Conservation (phyloP, 495 filamentous ascomycete species). For the Aspergillus leporis region DNA sequence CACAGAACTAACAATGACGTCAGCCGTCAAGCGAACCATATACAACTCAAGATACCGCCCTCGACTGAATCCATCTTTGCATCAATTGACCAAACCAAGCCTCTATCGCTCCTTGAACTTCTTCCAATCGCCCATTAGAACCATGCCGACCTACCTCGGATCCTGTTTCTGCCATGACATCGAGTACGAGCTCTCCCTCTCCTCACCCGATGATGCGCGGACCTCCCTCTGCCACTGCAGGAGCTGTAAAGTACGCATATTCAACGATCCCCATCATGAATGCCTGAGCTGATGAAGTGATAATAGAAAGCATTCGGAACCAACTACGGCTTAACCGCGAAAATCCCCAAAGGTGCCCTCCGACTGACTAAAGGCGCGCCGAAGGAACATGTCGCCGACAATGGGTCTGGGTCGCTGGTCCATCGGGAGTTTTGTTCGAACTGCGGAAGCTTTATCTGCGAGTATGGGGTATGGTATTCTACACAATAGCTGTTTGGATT, state of each 20-base stretch:
- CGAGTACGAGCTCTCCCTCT: constrained; percentile 46
- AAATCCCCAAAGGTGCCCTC: constrained; percentile 53
- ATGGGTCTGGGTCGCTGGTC: constrained; percentile 53
- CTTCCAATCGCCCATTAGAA: background rate
- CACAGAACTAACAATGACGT: background rate
- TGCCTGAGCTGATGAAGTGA: background rate
- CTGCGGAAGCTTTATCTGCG: constrained; percentile 63
- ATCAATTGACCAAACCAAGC: background rate
- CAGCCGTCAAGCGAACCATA: background rate
- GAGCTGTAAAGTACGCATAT: constrained; percentile 53
- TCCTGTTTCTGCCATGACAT: constrained; percentile 52
- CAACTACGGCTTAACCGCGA: constrained; percentile 64
- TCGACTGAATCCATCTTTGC: background rate
- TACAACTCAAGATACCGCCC: background rate
- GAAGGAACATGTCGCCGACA: constrained; percentile 55
- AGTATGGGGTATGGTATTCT: constrained; percentile 55
- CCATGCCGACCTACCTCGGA: constrained; percentile 40
- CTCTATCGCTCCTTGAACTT: background rate
- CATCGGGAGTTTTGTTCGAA: constrained; percentile 64
- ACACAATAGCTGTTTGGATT: too few relatives aligned
- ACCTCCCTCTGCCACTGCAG: constrained; percentile 66
- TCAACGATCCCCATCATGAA: background rate
- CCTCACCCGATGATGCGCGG: constrained; percentile 55
- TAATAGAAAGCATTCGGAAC: constrained; percentile 60
- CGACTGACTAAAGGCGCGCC: constrained; percentile 40